Base-by-base conservation (phyloP, 441 rosid species). In the Manihot esculenta region DNA sequence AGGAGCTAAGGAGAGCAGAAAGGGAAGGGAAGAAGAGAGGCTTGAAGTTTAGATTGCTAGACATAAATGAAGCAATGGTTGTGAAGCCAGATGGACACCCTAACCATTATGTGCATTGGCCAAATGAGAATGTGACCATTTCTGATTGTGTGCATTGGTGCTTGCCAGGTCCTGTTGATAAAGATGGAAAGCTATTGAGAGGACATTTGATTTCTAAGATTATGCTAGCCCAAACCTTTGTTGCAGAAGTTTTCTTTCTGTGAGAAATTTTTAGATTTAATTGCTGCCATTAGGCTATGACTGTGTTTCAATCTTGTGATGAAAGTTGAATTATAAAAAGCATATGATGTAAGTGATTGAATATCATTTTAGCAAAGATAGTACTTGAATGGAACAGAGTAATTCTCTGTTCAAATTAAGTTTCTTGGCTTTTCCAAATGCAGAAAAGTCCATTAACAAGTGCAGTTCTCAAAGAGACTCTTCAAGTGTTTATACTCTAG, bases 71-170 rank as follows among this genome's bases (percentile, higher is more conserved):
- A 77, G 82, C 84, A 6, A 89, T 87, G 89, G 50, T 90, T 81
- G 67, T 83, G 75, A 82, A 96, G 70, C 89, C 92, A 38, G 96
- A 92, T 70, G 97, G 94, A 17, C 94, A 92, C 69, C 96, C 96
- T 0, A 79, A 78, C 58, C 69, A 75, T 42, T 84, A 69, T 59
- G 94, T 94, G 33, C 86, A 76, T 35, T 83, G 75, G 26, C 69
- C 44, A 9, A 80, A 79, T 42, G 73, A 68, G 75, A 91, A 87
- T 64, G 72, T 65, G 47, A 78, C 80, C 0, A 72, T 80, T 3
- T 76, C 84, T 27, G 94, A 92, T 69, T 89, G 94, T 70, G 94
- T 89, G 35, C 97, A 89, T 74, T 92, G 97, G 97, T 89, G 94
- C 72, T 70, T 87, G 78, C 97, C 97, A 1, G 96, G 96, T 7